phyloP scores from a whole-genome alignment of 2,329 filamentous ascomycete genomes.

The Tolypocladium ovalisporum region DNA sequence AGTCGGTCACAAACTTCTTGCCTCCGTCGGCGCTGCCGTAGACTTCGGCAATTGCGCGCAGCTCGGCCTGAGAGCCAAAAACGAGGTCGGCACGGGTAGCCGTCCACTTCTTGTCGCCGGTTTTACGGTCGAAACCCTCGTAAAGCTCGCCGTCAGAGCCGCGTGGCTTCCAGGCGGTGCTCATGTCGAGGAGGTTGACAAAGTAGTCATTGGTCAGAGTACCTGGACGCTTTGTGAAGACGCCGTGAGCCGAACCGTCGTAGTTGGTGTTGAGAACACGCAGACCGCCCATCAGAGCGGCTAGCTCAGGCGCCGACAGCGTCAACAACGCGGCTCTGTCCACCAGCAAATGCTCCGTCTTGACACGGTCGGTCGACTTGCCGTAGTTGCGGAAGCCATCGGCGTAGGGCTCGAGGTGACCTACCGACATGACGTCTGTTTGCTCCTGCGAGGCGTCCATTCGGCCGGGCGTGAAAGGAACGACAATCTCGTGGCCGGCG shows the following conservation, averaged over 20 bases:
- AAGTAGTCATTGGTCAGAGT: constrained; percentile 73
- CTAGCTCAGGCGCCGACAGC: constrained; percentile 59
- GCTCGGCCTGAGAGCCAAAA: constrained; percentile 64
- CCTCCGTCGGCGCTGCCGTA: constrained; percentile 50
- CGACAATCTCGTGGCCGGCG: constrained; percentile 36
- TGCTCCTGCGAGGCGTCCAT: constrained; percentile 61
- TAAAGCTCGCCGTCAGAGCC: constrained; percentile 42
- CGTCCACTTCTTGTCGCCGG: constrained; percentile 55
- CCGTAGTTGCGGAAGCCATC: constrained; percentile 78
- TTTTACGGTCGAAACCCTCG: constrained; percentile 54
- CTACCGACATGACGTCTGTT: constrained; percentile 56
- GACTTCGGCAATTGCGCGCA: constrained; percentile 60
- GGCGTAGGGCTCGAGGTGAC: constrained; percentile 54
- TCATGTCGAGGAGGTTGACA: constrained; percentile 62
- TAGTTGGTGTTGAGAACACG: constrained; percentile 61
- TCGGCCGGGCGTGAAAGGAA: constrained; percentile 65
- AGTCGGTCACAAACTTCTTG: constrained; percentile 60
- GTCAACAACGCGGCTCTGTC: constrained; percentile 62
- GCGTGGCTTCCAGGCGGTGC: constrained; percentile 45
- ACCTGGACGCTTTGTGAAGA: constrained; percentile 59
- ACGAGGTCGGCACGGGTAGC: constrained; percentile 59
- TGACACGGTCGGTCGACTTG: constrained; percentile 46
- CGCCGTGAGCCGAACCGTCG: constrained; percentile 55
- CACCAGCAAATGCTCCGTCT: constrained; percentile 58
- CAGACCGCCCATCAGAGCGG: constrained; percentile 61